These are phyloP conservation scores for Phoenix roebelenii DNA, from an alignment of 176 grass and related monocot genomes.

Conservation along the genomic window DNA sequence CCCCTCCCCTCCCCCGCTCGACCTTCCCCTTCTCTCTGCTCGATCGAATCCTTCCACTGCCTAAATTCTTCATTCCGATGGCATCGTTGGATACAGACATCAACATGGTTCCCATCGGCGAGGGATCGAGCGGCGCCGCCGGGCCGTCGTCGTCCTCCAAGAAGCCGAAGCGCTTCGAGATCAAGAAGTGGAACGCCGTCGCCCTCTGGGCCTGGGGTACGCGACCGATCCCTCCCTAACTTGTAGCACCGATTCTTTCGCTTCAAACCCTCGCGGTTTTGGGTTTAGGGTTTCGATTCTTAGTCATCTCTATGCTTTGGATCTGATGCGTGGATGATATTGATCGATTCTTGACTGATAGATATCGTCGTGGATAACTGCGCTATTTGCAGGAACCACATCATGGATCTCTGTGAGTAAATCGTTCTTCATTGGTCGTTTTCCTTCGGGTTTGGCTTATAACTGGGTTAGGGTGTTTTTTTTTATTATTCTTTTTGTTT, in stretches of 20 bases:
- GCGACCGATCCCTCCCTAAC: not conserved
- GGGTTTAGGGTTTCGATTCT: conserved; percentile 3
- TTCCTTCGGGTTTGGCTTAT: conserved; percentile 4
- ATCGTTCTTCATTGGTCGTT: conserved; percentile 9
- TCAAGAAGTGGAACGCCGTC: conserved; percentile 99
- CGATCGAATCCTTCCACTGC: not conserved
- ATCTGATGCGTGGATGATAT: not conserved
- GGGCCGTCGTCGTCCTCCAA: conserved; percentile 30
- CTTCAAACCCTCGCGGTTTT: not conserved
- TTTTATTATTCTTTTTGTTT: conserved; percentile 4
- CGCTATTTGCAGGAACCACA: conserved; percentile 97
- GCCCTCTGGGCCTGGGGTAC: conserved; percentile 98
- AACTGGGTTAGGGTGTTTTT: conserved; percentile 17
- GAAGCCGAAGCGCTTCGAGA: conserved; percentile 85
- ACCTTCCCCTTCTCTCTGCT: conserved; percentile 8
- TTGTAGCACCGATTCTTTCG: not conserved
- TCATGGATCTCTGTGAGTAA: conserved; percentile 98
- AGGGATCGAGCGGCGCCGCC: conserved; percentile 29
- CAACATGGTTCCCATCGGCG: conserved; percentile 40
- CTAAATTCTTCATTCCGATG: conserved; percentile 21
- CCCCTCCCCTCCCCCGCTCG: not conserved
- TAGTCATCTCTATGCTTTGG: not conserved
- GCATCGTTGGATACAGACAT: conserved; percentile 80
- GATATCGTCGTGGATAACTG: conserved; percentile 99
- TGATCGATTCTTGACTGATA: conserved; percentile 10